Evolutionary conservation across 257 asterid genomes (phyloP), one percentile per base, ranked within the genome.

Genomic region (Orobanche coerulescens): DNA sequence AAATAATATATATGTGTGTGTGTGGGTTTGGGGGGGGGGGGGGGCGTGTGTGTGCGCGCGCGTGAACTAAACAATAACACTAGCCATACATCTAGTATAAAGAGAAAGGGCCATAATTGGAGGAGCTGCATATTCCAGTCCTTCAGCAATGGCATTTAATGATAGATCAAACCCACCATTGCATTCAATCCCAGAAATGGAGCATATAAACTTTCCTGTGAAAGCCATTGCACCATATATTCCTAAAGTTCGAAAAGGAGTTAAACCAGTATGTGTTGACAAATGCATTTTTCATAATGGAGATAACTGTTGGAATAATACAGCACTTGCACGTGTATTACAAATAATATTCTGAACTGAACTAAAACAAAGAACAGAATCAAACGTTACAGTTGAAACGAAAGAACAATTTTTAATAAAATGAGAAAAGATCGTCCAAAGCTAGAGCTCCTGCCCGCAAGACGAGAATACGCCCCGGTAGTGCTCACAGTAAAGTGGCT

Each of bases 61-160:
- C n/a, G n/a, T 36, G 10, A 5, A 11, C 42, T 36, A 48, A 48
- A 7, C 33, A 47, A 68, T 19, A 52, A 51, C 44, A 68, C 31
- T 34, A 4, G 57, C 16, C 92, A 37, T 86, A 88, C 98, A 71
- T 92, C 95, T 48, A 92, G 78, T 70, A 86, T 92, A 71, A 92
- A 82, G 61, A 88, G 95, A 75, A n/a, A 84, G 91, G 40, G 95
- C 95, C 96, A 88, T 88, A 57, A 92, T 88, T 8, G 98, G 98
- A 58, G 96, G 98, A 76, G 83, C 86, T 57, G 98, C 96, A 76
- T 92, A 88, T 75, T 94, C 98, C 72, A 92, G 55, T 68, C 98
- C 98, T 54, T 81, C 79, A 23, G 88, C 95, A 60, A 86, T 74
- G 73, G 98, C 94, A 73, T 86, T 80, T 53, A 88, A 75, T 33